A percentile compares a stretch with the other conserved stretches of the same genome.
These are phyloP conservation scores for Fusarium palustre DNA, from an alignment of 2,329 filamentous ascomycete genomes.

Conservation along the genomic window DNA sequence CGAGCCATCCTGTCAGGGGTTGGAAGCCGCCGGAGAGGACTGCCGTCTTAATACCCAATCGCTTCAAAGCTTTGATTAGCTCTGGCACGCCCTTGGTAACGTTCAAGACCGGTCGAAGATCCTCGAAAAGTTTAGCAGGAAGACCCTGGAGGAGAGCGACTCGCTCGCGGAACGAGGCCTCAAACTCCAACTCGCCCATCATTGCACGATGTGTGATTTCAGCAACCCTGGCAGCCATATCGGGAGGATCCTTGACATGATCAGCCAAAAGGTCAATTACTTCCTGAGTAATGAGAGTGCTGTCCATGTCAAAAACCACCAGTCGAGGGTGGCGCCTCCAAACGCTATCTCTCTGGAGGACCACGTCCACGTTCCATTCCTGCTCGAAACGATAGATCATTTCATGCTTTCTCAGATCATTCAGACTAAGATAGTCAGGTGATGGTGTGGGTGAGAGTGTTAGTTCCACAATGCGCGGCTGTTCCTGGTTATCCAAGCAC, in stretches of 20 bases:
- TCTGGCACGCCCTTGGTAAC: slow-evolving; percentile 84
- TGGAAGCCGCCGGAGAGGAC: slow-evolving; percentile 94
- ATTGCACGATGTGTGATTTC: slow-evolving; percentile 94
- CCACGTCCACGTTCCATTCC: slow-evolving; percentile 89
- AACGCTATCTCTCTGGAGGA: slow-evolving; percentile 78
- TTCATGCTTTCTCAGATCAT: slow-evolving; percentile 82
- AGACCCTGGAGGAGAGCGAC: slow-evolving; percentile 86
- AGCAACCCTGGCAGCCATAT: slow-evolving; percentile 84
- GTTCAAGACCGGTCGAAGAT: slow-evolving; percentile 78
- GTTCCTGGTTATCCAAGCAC: slow-evolving; percentile 70
- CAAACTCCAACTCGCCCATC: slow-evolving; percentile 95
- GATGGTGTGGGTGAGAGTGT: slow-evolving; percentile 71
- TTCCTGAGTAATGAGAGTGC: slow-evolving; percentile 95
- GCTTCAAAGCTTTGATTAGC: slow-evolving; percentile 79
- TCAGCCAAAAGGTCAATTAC: slow-evolving; percentile 96
- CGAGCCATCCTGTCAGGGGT: slow-evolving; percentile 89
- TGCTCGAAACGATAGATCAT: slow-evolving; percentile 85
- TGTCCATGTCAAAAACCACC: slow-evolving; percentile 99
- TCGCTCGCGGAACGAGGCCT: slow-evolving; percentile 82
- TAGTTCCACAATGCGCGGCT: slow-evolving; percentile 74
- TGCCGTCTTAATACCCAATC: slow-evolving; percentile 85
- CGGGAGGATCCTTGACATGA: slow-evolving; percentile 74
- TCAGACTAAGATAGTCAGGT: slow-evolving; percentile 72
- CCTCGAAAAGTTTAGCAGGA: slow-evolving; percentile 80
- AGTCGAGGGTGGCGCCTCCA: slow-evolving; percentile 85